A percentile compares a stretch with the other conserved stretches of the same genome.
These are phyloP conservation scores for Cucurbita pepo DNA, from an alignment of 306 rosid genomes.

Conservation along the genomic window DNA sequence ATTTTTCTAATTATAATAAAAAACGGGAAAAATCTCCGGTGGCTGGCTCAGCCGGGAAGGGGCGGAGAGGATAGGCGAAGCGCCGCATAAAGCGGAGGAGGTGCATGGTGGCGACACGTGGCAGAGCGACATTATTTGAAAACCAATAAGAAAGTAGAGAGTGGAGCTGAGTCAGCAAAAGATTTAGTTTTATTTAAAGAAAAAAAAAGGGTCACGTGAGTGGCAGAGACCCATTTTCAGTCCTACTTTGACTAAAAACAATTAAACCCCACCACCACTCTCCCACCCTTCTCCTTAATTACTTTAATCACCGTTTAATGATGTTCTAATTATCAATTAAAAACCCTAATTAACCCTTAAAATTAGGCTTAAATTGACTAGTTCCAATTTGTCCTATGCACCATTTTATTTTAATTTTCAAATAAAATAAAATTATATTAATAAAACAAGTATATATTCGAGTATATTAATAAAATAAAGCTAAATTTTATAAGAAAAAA, in stretches of 20 bases:
- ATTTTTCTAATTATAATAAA: not conserved
- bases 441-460: no score
- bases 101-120: constrained; percentile 15
- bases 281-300: not conserved
- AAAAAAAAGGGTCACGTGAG: constrained; percentile 41
- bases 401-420: no score
- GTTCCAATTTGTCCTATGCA: no score
- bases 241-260: constrained; percentile 44
- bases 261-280: not conserved
- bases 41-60: not conserved
- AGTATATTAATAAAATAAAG: no score
- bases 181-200: not conserved
- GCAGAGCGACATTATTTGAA: not conserved
- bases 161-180: constrained; percentile 22
- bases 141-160: constrained; percentile 6
- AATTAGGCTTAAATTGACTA: no score
- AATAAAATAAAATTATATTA: no score
- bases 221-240: constrained; percentile 19
- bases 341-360: not conserved
- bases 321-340: not conserved
- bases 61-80: not conserved
- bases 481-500: no score
- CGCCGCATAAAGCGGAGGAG: constrained; percentile 17
- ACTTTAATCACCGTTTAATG: constrained; percentile 14
- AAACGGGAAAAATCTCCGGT: not conserved